Conservation (phyloP, 345 rosid genomes). For the Sisymbrium irio region DNA sequence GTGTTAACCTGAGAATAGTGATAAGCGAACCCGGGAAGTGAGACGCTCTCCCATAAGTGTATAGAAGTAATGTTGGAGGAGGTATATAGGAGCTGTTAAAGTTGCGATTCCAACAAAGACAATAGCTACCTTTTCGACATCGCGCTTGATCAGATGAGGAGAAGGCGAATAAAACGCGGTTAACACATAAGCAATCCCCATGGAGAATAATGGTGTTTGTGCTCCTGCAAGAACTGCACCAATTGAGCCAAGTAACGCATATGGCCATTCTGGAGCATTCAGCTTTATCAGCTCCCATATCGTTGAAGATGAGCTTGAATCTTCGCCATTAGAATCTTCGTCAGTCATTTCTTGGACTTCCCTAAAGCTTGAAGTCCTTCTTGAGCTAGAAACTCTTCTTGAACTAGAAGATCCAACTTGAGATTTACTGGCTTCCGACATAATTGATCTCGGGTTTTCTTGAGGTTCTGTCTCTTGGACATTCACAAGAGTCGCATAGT, state of each 20-base stretch:
- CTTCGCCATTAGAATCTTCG: background rate
- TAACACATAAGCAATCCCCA: conserved; percentile 62
- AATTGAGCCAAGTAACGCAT: conserved; percentile 69
- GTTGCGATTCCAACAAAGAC: conserved; percentile 50
- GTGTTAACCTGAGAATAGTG: conserved; percentile 69
- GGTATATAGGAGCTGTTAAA: conserved; percentile 56
- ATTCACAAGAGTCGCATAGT: conserved; percentile 58
- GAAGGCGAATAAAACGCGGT: conserved; percentile 59
- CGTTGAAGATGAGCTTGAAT: conserved; percentile 33
- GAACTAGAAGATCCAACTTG: conserved; percentile 32
- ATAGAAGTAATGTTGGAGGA: conserved; percentile 74
- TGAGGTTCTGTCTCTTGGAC: conserved; percentile 47
- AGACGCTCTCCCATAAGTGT: conserved; percentile 84
- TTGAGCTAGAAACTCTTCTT: conserved; percentile 24
- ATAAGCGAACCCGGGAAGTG: conserved; percentile 67
- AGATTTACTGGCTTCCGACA: conserved; percentile 42
- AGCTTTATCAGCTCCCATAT: conserved; percentile 61
- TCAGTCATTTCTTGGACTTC: conserved; percentile 30
- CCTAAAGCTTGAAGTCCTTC: conserved; percentile 32
- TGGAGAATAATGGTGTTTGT: conserved; percentile 68
- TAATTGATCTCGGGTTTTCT: conserved; percentile 37
- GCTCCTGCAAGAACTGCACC: conserved; percentile 82
- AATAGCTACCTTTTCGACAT: conserved; percentile 46
- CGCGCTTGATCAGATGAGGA: conserved; percentile 41
- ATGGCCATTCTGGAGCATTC: conserved; percentile 85